A percentile compares a stretch with the other conserved stretches of the same genome.
These are phyloP conservation scores for Dacryopinax spathularia DNA, from an alignment of 768 basidiomycete species.

Conservation along the genomic window DNA sequence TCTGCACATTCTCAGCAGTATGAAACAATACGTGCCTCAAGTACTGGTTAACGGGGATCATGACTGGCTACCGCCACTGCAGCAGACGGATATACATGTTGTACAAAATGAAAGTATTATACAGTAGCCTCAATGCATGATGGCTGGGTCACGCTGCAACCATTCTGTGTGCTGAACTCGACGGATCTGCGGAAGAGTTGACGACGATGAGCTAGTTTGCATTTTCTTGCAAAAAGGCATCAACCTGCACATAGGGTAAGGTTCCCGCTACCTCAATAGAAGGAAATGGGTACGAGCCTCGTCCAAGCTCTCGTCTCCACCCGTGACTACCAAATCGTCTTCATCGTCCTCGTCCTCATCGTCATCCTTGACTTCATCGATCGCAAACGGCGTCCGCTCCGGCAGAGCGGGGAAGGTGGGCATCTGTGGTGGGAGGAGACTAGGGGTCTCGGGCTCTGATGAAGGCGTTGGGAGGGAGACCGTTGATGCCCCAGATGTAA, in stretches of 20 bases:
- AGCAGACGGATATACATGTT: background rate
- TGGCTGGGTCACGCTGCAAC: too few relatives aligned
- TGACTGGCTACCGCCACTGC: background rate
- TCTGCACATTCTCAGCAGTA: background rate
- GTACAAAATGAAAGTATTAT: background rate
- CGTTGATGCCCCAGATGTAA: constrained; percentile 11
- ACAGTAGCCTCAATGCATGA: background rate
- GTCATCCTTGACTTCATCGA: constrained; percentile 82
- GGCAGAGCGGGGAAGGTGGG: constrained; percentile 43
- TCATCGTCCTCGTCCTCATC: constrained; percentile 53
- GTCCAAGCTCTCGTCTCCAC: constrained; percentile 72
- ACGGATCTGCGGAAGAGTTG: too few relatives aligned
- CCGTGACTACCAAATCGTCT: constrained; percentile 37
- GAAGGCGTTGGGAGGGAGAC: constrained; percentile 13
- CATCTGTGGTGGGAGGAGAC: constrained; percentile 21
- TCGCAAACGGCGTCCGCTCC: constrained; percentile 91
- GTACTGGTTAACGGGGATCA: background rate
- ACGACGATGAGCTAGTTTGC: too few relatives aligned
- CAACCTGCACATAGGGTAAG: constrained; percentile 38
- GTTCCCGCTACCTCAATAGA: background rate
- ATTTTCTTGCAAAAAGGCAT: constrained; percentile 89
- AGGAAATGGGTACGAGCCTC: constrained; percentile 41
- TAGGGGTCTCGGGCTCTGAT: constrained; percentile 19
- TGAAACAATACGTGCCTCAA: background rate
- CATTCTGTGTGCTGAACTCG: too few relatives aligned